These are phyloP conservation scores for Hyaloscypha finlandica DNA, from an alignment of 495 filamentous ascomycete species.

Conservation along the genomic window DNA sequence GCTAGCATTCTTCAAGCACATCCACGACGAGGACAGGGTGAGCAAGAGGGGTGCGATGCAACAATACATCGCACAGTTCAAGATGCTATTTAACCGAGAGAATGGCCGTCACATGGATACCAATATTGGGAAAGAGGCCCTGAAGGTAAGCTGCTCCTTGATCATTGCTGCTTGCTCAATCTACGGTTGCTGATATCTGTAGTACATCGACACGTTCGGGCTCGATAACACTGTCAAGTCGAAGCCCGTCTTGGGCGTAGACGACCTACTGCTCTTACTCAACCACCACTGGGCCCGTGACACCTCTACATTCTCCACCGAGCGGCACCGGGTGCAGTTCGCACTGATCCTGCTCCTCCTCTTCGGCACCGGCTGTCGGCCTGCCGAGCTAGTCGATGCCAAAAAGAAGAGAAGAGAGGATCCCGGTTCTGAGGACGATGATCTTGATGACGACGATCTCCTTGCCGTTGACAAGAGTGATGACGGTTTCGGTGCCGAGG, in stretches of 20 bases:
- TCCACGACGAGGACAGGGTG: slow-evolving; percentile 32
- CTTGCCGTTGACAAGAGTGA: background rate
- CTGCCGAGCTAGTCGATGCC: slow-evolving; percentile 27
- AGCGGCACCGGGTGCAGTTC: slow-evolving; percentile 31
- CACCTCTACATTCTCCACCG: slow-evolving; percentile 30
- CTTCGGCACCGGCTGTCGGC: slow-evolving; percentile 24
- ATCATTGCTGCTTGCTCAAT: slow-evolving; percentile 15
- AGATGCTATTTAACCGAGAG: slow-evolving; percentile 31
- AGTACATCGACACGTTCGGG: slow-evolving; percentile 27
- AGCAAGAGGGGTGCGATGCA: slow-evolving; percentile 21
- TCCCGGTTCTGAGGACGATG: slow-evolving; percentile 12
- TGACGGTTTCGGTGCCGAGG: background rate
- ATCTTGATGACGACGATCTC: background rate
- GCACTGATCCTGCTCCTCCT: slow-evolving; percentile 25
- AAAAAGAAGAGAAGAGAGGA: slow-evolving; percentile 7
- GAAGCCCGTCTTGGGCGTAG: slow-evolving; percentile 33
- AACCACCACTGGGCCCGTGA: slow-evolving; percentile 35
- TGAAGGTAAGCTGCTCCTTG: slow-evolving; percentile 37
- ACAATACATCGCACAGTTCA: slow-evolving; percentile 34
- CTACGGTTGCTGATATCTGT: slow-evolving; percentile 31
- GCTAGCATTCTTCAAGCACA: slow-evolving; percentile 32
- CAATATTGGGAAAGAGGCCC: slow-evolving; percentile 33
- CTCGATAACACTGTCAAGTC: slow-evolving; percentile 35
- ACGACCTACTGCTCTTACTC: slow-evolving; percentile 32
- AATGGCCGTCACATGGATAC: slow-evolving; percentile 33